Evolutionary conservation across 805 yeast genomes (phyloP), one percentile per base, ranked within the genome.

Genomic region (Barnettozyma sucrosica): DNA sequence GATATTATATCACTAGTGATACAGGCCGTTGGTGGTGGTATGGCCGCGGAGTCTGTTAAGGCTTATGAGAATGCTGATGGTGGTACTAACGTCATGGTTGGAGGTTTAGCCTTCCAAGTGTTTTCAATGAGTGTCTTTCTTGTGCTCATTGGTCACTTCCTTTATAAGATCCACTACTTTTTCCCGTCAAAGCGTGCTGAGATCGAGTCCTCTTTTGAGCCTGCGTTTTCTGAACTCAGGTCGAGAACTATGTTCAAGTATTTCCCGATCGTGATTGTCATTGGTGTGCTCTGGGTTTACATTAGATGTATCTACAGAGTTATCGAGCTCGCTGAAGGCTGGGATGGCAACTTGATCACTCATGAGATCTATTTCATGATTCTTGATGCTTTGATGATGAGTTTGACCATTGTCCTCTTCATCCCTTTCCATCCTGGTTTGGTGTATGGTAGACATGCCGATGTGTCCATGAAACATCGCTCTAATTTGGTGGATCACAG

Each of bases 81-180:
- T 2, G 92, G 92, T n/a, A 72, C 85, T 2, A 71, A 80, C 59
- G 63, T 84, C 43, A 85, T 89, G 83, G 76, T 87, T 41, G 90
- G 76, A 2, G 96, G 96, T 7, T 71, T 89, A 43, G 83, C 82
- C 0, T 72, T 84, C 57, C 96, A 89, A 66, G 90, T 87, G 5
- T 64, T 75, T 5, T 74, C 87, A 5, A 84, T 89, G 83, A 56
- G 74, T 2, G 46, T 80, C 2, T 89, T 86, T 63, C 63, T 81
- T 28, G 23, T 66, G 6, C 64, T 85, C 11, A 75, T 77, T 68
- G 58, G 64, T 33, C 67, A 70, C 44, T 79, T 85, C 63, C 55
- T 74, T 19, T 67, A 59, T 56, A 64, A 68, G 32, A 65, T 76
- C 21, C 71, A 64, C 40, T 57, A 52, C 36, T 46, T 64, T 47